Base-by-base conservation (phyloP, 1,139 yeast genomes). In the Candida sanyaensis region DNA sequence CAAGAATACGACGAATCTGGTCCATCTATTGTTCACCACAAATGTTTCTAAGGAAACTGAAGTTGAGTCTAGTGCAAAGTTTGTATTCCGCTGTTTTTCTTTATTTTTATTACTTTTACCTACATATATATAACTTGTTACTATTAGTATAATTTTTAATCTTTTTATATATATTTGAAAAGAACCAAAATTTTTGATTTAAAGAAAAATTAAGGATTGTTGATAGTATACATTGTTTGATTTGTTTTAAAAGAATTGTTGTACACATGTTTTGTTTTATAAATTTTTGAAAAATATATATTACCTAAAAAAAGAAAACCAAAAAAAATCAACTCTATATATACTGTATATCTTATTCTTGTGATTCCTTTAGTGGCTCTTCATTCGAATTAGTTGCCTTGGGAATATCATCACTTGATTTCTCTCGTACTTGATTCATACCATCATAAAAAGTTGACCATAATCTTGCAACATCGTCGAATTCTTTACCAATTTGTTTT, bases 1-100 rank as follows among this genome's bases (percentile, higher is more conserved):
- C 97, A 91, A 82, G 97, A 91, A 83, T 92, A 92, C 86, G 98
- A 93, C 86, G 99, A 93, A 83, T 89, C 97, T 79, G 99, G 99
- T 71, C 99, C 99, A 69, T 91, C 97, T 57, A 93, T 93, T 74
- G 99, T 93, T 72, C 98, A 93, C 89, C 97, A 93, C 86, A 95
- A 95, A 84, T 93, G 99, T 88, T 93, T 93, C 93, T 93, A 90
- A 88, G 71, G 44, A 42, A 46, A 28, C 34, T 6, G 29, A 17
- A 12, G 33, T 52, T 29, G 26, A 36, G 8, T 13, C 26, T 9
- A n/a, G 29, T 37, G 26, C 42, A 31, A 31, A 23, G 36, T 33
- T 39, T 30, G 38, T 43, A 34, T 43, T 33, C 36, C 29, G 28
- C 23, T 37, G 36, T 29, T 32, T 37, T 33, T 33, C 31, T 27